These are phyloP conservation scores for Kuraishia cidri DNA, from an alignment of 805 yeast genomes.

Conservation along the genomic window DNA sequence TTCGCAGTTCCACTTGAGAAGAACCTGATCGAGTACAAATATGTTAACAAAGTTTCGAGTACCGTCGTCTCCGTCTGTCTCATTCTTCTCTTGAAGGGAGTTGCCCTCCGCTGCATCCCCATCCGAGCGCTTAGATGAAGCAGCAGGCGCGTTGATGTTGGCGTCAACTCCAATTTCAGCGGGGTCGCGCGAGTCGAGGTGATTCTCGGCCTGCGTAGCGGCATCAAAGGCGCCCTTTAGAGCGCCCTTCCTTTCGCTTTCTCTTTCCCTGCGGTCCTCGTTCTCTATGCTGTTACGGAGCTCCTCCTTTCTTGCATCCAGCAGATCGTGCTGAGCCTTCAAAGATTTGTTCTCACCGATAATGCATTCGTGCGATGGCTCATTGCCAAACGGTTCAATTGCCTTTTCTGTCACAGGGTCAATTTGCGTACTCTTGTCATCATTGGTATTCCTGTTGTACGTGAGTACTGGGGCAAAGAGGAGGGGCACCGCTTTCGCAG, in stretches of 20 bases:
- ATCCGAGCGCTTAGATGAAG: too few species aligned
- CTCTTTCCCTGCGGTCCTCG: too few species aligned
- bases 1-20: constrained; percentile 70
- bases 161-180: too few species aligned
- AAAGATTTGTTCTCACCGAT: constrained; percentile 41
- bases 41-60: constrained; percentile 35
- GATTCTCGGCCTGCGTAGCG: too few species aligned
- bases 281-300: constrained; percentile 20
- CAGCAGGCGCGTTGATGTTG: too few species aligned
- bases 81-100: neutral
- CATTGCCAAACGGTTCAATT: constrained; percentile 38
- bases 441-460: constrained; percentile 48
- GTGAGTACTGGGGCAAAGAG: constrained; percentile 61
- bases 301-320: constrained; percentile 20
- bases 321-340: constrained; percentile 33
- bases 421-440: constrained; percentile 27
- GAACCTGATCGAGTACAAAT: constrained; percentile 63
- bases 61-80: constrained; percentile 11
- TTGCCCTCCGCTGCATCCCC: too few species aligned
- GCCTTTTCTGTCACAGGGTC: constrained; percentile 22
- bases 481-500: constrained; percentile 49
- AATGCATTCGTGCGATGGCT: constrained; percentile 57
- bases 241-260: too few species aligned
- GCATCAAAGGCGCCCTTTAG: too few species aligned
- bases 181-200: too few species aligned